Evolutionary conservation across 306 rosid genomes (phyloP).

Genomic region (Echinosophora koreensis): DNA sequence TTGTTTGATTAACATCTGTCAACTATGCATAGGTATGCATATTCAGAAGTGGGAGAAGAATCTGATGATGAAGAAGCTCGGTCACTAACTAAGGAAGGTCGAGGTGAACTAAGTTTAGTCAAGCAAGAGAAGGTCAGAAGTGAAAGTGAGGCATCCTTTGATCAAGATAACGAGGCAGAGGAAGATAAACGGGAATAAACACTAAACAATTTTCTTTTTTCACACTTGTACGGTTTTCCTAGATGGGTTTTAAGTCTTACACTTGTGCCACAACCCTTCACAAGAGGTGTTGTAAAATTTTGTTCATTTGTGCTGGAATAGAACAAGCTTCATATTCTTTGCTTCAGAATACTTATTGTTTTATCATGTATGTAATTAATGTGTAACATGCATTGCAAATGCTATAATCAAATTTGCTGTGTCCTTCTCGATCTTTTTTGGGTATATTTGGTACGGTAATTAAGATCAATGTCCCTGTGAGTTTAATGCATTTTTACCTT

Average conservation of each 20-base stretch:
- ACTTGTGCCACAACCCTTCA: constrained; percentile 43
- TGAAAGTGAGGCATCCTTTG: constrained; percentile 44
- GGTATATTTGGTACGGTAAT: neutral
- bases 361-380: constrained; percentile 53
- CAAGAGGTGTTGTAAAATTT: constrained; percentile 57
- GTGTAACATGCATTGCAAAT: constrained; percentile 46
- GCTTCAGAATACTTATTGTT: constrained; percentile 42
- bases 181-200: constrained; percentile 87
- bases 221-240: constrained; percentile 30
- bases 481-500: no score
- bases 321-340: constrained; percentile 48
- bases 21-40: constrained; percentile 73
- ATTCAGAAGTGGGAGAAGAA: constrained; percentile 87
- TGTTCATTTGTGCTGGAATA: constrained; percentile 46
- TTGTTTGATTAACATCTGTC: constrained; percentile 39
- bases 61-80: constrained; percentile 87
- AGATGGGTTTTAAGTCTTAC: constrained; percentile 36
- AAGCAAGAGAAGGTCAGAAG: constrained; percentile 67
- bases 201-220: constrained; percentile 13
- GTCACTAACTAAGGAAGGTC: constrained; percentile 71
- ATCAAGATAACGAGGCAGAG: constrained; percentile 68
- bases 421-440: neutral
- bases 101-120: constrained; percentile 63
- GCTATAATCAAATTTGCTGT: constrained; percentile 24
- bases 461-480: neutral